Percentiles rank a stretch among this genome's conserved stretches.
Conservation (phyloP, 202 grass and related monocot species). For the Zoysia matrella region DNA sequence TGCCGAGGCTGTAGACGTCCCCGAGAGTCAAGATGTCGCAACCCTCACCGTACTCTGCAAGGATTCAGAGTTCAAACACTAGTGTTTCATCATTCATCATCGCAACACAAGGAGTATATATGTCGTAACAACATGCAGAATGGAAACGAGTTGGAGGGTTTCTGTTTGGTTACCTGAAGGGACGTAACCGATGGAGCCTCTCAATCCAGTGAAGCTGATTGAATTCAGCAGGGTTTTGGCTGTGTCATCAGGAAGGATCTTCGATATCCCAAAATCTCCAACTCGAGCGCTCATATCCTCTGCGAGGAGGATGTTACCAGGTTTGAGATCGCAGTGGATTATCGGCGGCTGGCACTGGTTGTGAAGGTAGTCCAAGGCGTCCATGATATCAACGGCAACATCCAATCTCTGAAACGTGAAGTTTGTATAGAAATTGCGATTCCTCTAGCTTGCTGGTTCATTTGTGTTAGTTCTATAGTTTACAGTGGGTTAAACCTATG, state of each 20-base stretch:
- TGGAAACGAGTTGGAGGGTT: neutral
- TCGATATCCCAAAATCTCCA: conserved; percentile 59
- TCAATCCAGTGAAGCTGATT: conserved; percentile 47
- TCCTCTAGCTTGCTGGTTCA: no score
- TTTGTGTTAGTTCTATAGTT: no score
- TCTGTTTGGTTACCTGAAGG: conserved; percentile 40
- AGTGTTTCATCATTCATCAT: neutral
- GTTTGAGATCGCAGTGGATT: conserved; percentile 51
- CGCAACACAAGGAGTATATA: neutral
- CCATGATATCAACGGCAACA: conserved; percentile 51
- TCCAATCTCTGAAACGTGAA: conserved; percentile 31
- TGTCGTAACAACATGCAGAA: neutral
- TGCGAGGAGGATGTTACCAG: conserved; percentile 41
- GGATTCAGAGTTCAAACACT: neutral
- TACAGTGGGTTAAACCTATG: no score
- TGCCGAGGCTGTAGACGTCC: conserved; percentile 43
- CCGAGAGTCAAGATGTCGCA: conserved; percentile 7
- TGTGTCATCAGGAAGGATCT: conserved; percentile 34
- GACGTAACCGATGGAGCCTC: conserved; percentile 55
- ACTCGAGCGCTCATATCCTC: conserved; percentile 45
- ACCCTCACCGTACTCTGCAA: conserved; percentile 43
- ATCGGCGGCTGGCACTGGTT: conserved; percentile 40
- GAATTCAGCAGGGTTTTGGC: conserved; percentile 24
- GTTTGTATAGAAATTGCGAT: no score
- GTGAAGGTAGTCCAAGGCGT: conserved; percentile 59